These are phyloP conservation scores for Candida xyloterini DNA, from an alignment of 805 yeast genomes.

Conservation along the genomic window DNA sequence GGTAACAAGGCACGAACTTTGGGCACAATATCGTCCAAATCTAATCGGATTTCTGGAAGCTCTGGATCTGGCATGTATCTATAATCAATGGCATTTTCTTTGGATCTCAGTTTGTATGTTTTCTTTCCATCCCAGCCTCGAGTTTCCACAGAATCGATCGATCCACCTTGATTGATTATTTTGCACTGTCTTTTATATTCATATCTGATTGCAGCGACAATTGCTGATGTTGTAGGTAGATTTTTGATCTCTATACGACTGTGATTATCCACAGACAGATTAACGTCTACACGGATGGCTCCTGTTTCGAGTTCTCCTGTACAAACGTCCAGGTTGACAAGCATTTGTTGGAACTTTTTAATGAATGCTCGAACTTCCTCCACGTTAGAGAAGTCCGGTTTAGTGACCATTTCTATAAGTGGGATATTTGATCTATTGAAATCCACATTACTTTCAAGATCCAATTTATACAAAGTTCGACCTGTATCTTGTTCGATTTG, in stretches of 20 bases:
- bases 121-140: slow-evolving; percentile 86
- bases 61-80: slow-evolving; percentile 96
- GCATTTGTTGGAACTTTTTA: slow-evolving; percentile 71
- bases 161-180: slow-evolving; percentile 37
- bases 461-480: slow-evolving; percentile 56
- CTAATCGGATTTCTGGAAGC: slow-evolving; percentile 56
- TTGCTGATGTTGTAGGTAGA: slow-evolving; percentile 78
- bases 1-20: slow-evolving; percentile 46
- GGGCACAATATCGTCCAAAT: slow-evolving; percentile 39
- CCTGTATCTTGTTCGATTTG: slow-evolving; percentile 97
- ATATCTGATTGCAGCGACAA: slow-evolving; percentile 65
- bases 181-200: slow-evolving; percentile 72
- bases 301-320: slow-evolving; percentile 93
- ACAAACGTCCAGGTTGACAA: slow-evolving; percentile 68
- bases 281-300: slow-evolving; percentile 92
- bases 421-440: slow-evolving; percentile 84
- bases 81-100: slow-evolving; percentile 83
- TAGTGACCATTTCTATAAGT: slow-evolving; percentile 85
- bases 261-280: slow-evolving; percentile 72
- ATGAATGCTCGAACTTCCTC: slow-evolving; percentile 75
- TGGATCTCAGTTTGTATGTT: slow-evolving; percentile 67
- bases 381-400: slow-evolving; percentile 73
- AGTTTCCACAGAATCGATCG: slow-evolving; percentile 50
- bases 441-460: slow-evolving; percentile 54
- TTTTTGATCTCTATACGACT: slow-evolving; percentile 87